A percentile compares a stretch with the other conserved stretches of the same genome.
Evolutionary conservation across 2,329 filamentous ascomycete species (phyloP).

Genomic region (Pyrenophora teres): DNA sequence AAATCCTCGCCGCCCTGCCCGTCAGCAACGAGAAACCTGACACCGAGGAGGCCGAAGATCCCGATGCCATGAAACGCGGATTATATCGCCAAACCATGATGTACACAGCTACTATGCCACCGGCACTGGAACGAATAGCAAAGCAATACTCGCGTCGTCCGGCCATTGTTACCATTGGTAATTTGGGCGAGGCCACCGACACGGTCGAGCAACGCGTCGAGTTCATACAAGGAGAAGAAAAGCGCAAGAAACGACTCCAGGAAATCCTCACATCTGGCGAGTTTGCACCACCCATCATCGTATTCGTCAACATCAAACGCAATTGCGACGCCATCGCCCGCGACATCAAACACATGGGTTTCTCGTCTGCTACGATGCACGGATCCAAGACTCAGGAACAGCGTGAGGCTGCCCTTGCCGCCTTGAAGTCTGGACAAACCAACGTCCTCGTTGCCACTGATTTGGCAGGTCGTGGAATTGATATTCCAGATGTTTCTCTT

Average conservation of each 20-base stretch:
- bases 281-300: constrained; percentile 89
- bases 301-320: constrained; percentile 99
- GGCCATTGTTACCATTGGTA: constrained; percentile 92
- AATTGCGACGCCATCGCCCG: constrained; percentile 95
- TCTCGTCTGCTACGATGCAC: constrained; percentile 86
- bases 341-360: constrained; percentile 93
- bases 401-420: constrained; percentile 86
- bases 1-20: constrained; percentile 92
- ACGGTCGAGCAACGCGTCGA: constrained; percentile 98
- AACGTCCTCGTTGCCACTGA: constrained; percentile 95
- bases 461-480: constrained; percentile 94
- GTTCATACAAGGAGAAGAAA: constrained; percentile 87
- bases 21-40: constrained; percentile 95
- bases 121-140: constrained; percentile 91
- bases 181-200: constrained; percentile 92
- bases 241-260: constrained; percentile 91
- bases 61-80: constrained; percentile 79
- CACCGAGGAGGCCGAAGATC: constrained; percentile 85
- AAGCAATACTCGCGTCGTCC: constrained; percentile 93
- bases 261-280: constrained; percentile 83
- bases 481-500: constrained; percentile 89
- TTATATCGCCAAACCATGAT: constrained; percentile 99
- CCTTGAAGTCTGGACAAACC: constrained; percentile 78
- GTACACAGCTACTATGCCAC: constrained; percentile 99
- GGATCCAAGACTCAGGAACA: constrained; percentile 98